Conservation (phyloP, 2,329 filamentous ascomycete genomes). For the Aspergillus floridensis region DNA sequence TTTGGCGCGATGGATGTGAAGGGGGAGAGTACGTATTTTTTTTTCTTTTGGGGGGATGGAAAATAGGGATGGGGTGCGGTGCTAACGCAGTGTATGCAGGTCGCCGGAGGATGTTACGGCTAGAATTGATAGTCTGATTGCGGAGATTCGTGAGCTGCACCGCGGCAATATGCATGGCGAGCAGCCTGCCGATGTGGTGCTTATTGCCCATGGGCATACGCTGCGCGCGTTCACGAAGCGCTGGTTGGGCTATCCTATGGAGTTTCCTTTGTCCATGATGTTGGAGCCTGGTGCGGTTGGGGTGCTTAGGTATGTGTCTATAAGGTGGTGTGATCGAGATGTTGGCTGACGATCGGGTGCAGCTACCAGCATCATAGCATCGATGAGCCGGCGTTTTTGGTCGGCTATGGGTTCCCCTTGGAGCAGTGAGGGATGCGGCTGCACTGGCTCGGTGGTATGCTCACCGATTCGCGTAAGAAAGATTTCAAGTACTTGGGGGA, state of each 20-base stretch:
- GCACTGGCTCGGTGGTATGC: too few species aligned
- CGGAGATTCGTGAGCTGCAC: slow-evolving; percentile 42
- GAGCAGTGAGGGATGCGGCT: slow-evolving; percentile 10
- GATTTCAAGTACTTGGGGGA: too few species aligned
- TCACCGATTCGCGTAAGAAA: too few species aligned
- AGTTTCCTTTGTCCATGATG: slow-evolving; percentile 44
- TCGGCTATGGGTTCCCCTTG: slow-evolving; percentile 42
- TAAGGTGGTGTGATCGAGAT: neutral
- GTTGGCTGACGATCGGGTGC: neutral
- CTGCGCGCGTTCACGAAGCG: slow-evolving; percentile 49
- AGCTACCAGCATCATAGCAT: slow-evolving; percentile 41
- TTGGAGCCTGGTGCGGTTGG: slow-evolving; percentile 45
- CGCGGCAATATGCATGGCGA: slow-evolving; percentile 41
- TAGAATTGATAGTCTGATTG: slow-evolving; percentile 44
- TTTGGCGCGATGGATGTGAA: slow-evolving; percentile 59
- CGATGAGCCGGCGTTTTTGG: slow-evolving; percentile 40
- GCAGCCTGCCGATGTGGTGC: slow-evolving; percentile 38
- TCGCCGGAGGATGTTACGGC: slow-evolving; percentile 39
- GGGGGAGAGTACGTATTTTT: slow-evolving; percentile 48
- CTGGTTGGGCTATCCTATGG: slow-evolving; percentile 45
- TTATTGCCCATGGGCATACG: slow-evolving; percentile 46
- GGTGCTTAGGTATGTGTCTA: slow-evolving; percentile 37
- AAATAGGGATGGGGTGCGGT: neutral
- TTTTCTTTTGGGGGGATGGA: neutral
- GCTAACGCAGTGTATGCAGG: slow-evolving; percentile 20